Evolutionary conservation across 2,329 filamentous ascomycete genomes (phyloP).

Genomic region (Colletotrichum paranaense): DNA sequence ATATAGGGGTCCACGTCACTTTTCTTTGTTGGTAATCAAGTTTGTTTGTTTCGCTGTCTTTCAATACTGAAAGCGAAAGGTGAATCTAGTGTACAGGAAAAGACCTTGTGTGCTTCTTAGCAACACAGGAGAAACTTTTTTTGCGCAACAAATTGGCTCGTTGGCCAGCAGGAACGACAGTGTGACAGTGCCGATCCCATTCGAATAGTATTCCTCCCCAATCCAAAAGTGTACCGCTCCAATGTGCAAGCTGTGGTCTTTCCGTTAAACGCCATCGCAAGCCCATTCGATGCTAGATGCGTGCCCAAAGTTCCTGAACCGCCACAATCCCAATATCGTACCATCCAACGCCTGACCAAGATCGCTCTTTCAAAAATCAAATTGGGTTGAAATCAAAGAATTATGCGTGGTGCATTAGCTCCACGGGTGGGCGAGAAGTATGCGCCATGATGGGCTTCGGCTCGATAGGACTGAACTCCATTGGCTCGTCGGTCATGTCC

Average conservation of each 20-base stretch:
- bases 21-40: conserved; percentile 1
- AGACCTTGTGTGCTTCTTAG: background rate
- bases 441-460: conserved; percentile 66
- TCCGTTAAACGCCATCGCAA: conserved; percentile 30
- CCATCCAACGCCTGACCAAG: conserved; percentile 29
- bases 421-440: conserved; percentile 72
- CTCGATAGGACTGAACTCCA: conserved; percentile 55
- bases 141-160: conserved; percentile 11
- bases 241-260: conserved; percentile 8
- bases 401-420: conserved; percentile 63
- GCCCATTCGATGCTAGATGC: conserved; percentile 26
- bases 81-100: conserved; percentile 30
- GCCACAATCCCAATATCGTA: background rate
- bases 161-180: conserved; percentile 19
- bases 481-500: conserved; percentile 71
- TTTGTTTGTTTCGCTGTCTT: conserved; percentile 23
- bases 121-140: conserved; percentile 13
- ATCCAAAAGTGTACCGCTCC: background rate
- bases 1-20: background rate
- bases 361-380: conserved; percentile 10
- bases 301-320: background rate
- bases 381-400: conserved; percentile 25
- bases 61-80: conserved; percentile 5
- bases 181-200: background rate
- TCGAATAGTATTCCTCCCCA: background rate